phyloP scores from a whole-genome alignment of 192 early-diverging fungal genomes.

The Umbelopsis isabellina region DNA sequence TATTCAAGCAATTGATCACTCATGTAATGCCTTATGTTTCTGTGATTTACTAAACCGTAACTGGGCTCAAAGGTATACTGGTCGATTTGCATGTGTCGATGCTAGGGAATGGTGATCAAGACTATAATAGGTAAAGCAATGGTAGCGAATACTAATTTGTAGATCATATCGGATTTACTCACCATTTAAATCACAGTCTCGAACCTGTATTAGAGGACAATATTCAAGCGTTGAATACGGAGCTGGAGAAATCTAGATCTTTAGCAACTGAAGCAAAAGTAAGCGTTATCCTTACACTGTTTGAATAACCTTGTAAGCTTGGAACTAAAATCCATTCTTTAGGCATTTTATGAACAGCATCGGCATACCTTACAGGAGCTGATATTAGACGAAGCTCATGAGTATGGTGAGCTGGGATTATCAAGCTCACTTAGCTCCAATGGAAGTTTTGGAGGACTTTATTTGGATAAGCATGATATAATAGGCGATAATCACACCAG shows the following conservation, averaged over 20 bases:
- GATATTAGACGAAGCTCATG: neutral
- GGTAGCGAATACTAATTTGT: neutral
- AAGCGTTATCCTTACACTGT: neutral
- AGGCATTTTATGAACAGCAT: conserved; percentile 6
- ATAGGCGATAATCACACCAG: neutral
- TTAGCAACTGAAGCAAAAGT: conserved; percentile 9
- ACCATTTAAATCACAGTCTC: neutral
- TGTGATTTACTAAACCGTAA: neutral
- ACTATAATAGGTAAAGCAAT: conserved; percentile 14
- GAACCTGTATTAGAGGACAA: neutral
- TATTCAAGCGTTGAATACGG: neutral
- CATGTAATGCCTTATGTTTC: neutral
- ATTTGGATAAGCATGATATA: neutral
- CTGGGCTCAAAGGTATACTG: neutral
- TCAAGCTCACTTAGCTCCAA: neutral
- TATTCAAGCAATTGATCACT: neutral
- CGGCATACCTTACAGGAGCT: neutral
- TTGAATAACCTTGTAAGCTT: neutral
- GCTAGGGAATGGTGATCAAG: conserved; percentile 1
- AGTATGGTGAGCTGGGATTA: neutral
- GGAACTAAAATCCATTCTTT: too few relatives aligned
- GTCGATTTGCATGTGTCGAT: conserved; percentile 37
- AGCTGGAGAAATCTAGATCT: neutral
- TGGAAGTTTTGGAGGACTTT: neutral
- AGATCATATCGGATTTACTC: neutral